Percentiles rank a stretch among this genome's conserved stretches.
Evolutionary conservation across 306 rosid genomes (phyloP).

Genomic region (Ormosia semicastrata): DNA sequence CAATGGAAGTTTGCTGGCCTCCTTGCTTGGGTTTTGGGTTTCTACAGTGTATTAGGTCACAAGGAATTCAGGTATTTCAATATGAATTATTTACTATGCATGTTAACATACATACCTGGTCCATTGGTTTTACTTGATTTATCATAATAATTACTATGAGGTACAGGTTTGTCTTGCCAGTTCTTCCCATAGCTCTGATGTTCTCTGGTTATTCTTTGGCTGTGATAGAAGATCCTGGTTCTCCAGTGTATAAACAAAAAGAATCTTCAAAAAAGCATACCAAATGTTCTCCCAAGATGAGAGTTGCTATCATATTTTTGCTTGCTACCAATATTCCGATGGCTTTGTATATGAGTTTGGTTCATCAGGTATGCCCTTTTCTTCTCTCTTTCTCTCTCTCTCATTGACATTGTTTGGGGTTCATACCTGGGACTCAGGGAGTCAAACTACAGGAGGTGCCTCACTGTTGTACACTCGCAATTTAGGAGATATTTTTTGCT

Average conservation of each 20-base stretch:
- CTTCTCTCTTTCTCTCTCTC: not conserved
- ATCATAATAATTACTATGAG: slow-evolving; percentile 25
- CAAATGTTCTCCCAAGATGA: slow-evolving; percentile 49
- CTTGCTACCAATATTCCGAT: slow-evolving; percentile 85
- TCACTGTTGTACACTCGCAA: not conserved
- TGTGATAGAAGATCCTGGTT: slow-evolving; percentile 37
- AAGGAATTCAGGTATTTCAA: slow-evolving; percentile 87
- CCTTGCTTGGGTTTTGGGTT: slow-evolving; percentile 76
- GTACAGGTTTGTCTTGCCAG: slow-evolving; percentile 87
- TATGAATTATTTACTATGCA: slow-evolving; percentile 7
- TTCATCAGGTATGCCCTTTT: slow-evolving; percentile 78
- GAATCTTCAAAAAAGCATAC: slow-evolving; percentile 28
- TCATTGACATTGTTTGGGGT: not conserved
- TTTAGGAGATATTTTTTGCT: not conserved
- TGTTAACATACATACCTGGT: slow-evolving; percentile 4
- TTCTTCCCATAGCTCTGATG: slow-evolving; percentile 91
- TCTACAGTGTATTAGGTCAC: slow-evolving; percentile 87
- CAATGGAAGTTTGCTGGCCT: slow-evolving; percentile 85
- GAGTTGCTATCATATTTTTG: slow-evolving; percentile 60
- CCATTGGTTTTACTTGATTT: slow-evolving; percentile 22
- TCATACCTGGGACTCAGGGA: not conserved
- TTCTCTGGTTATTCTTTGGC: slow-evolving; percentile 85
- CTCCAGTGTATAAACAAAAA: slow-evolving; percentile 35
- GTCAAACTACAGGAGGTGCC: not conserved
- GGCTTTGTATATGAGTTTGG: slow-evolving; percentile 94